phyloP scores from a whole-genome alignment of 148 eudicot species.

The Nyssa sinensis region DNA sequence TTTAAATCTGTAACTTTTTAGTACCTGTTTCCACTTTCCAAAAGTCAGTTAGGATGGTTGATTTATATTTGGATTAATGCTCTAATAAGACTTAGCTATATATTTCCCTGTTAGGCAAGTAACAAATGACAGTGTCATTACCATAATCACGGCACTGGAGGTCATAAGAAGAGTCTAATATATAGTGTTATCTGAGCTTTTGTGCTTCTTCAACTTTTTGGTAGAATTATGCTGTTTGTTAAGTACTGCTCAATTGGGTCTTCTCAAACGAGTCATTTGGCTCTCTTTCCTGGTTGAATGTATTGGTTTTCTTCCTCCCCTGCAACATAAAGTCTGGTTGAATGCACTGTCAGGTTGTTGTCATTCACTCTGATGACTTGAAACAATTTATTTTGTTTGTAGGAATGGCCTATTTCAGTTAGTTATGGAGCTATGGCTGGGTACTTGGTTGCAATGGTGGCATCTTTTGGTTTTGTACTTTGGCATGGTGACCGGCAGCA shows the following conservation, averaged over 20 bases:
- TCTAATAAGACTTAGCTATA: not conserved
- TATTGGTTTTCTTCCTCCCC: not conserved
- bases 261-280: not conserved
- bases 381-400: conserved; percentile 9
- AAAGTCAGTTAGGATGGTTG: not conserved
- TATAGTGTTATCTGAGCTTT: too few species aligned
- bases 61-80: not conserved
- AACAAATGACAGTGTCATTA: too few species aligned
- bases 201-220: not conserved
- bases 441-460: conserved; percentile 56
- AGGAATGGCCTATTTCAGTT: conserved; percentile 99
- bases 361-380: not conserved
- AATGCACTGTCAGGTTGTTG: not conserved
- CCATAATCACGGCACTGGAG: too few species aligned
- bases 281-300: not conserved
- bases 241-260: not conserved
- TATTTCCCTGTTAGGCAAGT: not conserved
- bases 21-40: not conserved
- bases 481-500: conserved; percentile 26
- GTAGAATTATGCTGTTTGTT: not conserved
- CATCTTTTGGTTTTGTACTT: conserved; percentile 44
- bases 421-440: conserved; percentile 83
- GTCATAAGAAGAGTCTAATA: too few species aligned
- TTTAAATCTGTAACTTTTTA: not conserved
- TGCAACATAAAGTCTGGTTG: too few species aligned